Base-by-base conservation (phyloP, 1,284 basidiomycete genomes). In the Fomitopsis betulina region DNA sequence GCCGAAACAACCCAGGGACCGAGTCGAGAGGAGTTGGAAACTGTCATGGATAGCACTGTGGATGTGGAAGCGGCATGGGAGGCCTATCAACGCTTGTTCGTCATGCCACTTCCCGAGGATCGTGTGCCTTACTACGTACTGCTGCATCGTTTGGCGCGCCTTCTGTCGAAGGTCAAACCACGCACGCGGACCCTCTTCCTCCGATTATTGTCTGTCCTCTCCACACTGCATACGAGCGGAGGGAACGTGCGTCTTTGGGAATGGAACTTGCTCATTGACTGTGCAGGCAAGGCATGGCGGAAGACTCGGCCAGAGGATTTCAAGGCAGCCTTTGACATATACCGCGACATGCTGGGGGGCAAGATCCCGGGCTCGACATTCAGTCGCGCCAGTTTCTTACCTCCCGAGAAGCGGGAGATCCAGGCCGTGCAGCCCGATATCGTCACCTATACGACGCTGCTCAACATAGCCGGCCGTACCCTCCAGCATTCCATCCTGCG, bases 261-360 rank as follows among this genome's bases (percentile, higher is more conserved):
- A 69, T 91, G 89, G 87, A 92, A 91, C 67, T 75, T 82, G 7
- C 76, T 93, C 45, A 81, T 91, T 60, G 78, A 88, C 65, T 78
- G 76, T 68, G 83, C 85, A 0, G 88, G 85, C n/a, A 81, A 79
- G 60, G 86, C 87, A 1, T 83, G 80, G 74, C 78, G 87, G 59
- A 83, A 78, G 66, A 80, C 80, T 38, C 72, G 75, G 32, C 61
- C 75, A 50, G 78, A 79, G 57, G 84, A 89, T 59, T 87, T 86
- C 69, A 76, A 79, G 57, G 74, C 77, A 39, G 79, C 87, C n/a
- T 71, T 91, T 59, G 78, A 78, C 60, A 76, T 87, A 32, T 86
- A 80, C 67, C 73, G 74, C 52, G 86, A 87, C 65, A 82, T 87
- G 79, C 70, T 80, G 19, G 67, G 69, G 5, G 72, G 77, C 1